A percentile compares a stretch with the other conserved stretches of the same genome.
Conservation (phyloP, 2,329 filamentous ascomycete species). For the Thelonectria olida region DNA sequence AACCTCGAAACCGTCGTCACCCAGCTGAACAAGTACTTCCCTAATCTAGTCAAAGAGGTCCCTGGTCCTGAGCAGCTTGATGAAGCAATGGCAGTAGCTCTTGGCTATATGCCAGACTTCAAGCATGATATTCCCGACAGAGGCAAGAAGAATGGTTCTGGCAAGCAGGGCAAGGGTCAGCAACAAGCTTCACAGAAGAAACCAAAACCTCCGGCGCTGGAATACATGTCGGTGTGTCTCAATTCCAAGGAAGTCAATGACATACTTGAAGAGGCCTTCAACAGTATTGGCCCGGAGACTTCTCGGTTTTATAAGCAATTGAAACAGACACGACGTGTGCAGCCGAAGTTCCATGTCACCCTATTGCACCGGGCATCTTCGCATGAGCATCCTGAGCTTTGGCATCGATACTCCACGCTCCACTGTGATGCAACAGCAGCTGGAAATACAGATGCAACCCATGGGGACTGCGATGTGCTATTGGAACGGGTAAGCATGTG, state of each 20-base stretch:
- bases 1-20: slow-evolving; percentile 85
- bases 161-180: slow-evolving; percentile 38
- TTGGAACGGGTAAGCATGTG: slow-evolving; percentile 63
- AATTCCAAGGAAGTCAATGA: slow-evolving; percentile 53
- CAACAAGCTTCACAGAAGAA: slow-evolving; percentile 40
- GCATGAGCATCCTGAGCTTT: slow-evolving; percentile 72
- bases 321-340: slow-evolving; percentile 76
- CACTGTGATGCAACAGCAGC: slow-evolving; percentile 57
- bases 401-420: slow-evolving; percentile 75
- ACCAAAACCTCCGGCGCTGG: slow-evolving; percentile 58
- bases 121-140: slow-evolving; percentile 77
- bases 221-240: slow-evolving; percentile 66
- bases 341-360: slow-evolving; percentile 91
- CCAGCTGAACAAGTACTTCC: slow-evolving; percentile 79
- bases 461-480: slow-evolving; percentile 72
- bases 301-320: slow-evolving; percentile 77
- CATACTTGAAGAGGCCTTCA: slow-evolving; percentile 77
- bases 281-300: slow-evolving; percentile 54
- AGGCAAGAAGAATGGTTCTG: slow-evolving; percentile 49
- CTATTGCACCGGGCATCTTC: slow-evolving; percentile 81
- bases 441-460: slow-evolving; percentile 40
- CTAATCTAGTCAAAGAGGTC: slow-evolving; percentile 75
- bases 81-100: slow-evolving; percentile 77
- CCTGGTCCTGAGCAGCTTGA: slow-evolving; percentile 81
- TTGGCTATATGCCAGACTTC: slow-evolving; percentile 79